Evolutionary conservation across 139 green algal genomes (phyloP).

Genomic region (Astrephomene gubernaculifera): DNA sequence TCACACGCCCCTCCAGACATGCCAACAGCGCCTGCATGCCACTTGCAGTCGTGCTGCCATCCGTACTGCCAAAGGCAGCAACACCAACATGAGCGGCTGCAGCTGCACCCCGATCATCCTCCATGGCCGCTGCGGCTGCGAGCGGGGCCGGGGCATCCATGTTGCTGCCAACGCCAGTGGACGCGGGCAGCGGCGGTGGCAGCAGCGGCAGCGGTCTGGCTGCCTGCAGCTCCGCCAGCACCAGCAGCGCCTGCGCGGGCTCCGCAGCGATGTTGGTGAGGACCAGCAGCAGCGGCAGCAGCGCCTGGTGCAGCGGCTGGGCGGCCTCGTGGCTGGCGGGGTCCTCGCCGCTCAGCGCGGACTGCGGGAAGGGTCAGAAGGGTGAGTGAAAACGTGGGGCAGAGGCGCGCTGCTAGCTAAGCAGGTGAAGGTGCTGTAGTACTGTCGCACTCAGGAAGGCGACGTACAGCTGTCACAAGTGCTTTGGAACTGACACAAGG

Average conservation of each 20-base stretch:
- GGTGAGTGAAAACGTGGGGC: too few species aligned
- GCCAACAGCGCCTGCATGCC: background rate
- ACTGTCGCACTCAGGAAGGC: too few species aligned
- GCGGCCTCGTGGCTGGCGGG: background rate
- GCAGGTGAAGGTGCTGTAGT: too few species aligned
- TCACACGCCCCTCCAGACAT: conserved; percentile 13
- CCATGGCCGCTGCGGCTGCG: background rate
- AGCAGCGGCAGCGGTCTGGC: background rate
- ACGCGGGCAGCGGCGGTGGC: background rate
- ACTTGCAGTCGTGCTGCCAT: background rate
- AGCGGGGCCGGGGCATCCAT: background rate
- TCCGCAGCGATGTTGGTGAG: conserved; percentile 32
- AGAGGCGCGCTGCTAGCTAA: too few species aligned
- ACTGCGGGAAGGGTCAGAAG: too few species aligned
- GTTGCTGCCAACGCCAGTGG: too few species aligned
- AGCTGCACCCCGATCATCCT: background rate
- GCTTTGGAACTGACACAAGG: too few species aligned
- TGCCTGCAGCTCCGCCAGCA: conserved; percentile 33
- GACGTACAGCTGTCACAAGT: too few species aligned
- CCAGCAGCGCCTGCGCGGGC: background rate
- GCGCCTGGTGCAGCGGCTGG: conserved; percentile 7
- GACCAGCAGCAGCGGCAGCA: conserved; percentile 29
- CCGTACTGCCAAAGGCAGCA: too few species aligned
- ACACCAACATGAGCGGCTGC: too few species aligned
- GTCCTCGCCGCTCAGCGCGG: background rate